These are phyloP conservation scores for Stachybotrys chartarum DNA, from an alignment of 2,329 filamentous ascomycete species.

Conservation along the genomic window DNA sequence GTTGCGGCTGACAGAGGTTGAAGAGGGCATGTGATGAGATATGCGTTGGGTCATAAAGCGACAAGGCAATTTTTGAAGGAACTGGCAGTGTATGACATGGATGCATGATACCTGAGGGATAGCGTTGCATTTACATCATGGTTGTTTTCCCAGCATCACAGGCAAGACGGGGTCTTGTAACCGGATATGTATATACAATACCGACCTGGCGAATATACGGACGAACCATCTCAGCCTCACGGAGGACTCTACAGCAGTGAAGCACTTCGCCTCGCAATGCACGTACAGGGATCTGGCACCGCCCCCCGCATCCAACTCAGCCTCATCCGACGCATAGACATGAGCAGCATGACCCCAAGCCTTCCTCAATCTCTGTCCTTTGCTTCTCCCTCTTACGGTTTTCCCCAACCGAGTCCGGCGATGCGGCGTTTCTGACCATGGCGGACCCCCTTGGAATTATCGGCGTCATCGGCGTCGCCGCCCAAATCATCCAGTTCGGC, in stretches of 20 bases:
- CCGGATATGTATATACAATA: too few species aligned
- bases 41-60: neutral
- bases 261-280: too few species aligned
- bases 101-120: neutral
- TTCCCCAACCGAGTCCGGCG: too few species aligned
- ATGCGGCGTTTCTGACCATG: neutral
- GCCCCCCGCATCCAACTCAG: too few species aligned
- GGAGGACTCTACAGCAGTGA: too few species aligned
- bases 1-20: constrained; percentile 63
- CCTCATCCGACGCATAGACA: too few species aligned
- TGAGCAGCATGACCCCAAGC: too few species aligned
- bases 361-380: too few species aligned
- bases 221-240: too few species aligned
- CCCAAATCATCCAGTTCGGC: neutral
- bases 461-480: neutral
- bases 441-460: neutral
- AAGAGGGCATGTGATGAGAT: neutral
- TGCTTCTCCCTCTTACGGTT: too few species aligned
- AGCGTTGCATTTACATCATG: neutral
- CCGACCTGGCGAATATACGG: too few species aligned
- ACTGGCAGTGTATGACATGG: neutral
- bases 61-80: neutral
- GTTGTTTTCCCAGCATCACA: neutral
- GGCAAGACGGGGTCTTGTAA: neutral
- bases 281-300: too few species aligned